Conservation (phyloP, 2,329 filamentous ascomycete genomes). For the Neurospora sp. region DNA sequence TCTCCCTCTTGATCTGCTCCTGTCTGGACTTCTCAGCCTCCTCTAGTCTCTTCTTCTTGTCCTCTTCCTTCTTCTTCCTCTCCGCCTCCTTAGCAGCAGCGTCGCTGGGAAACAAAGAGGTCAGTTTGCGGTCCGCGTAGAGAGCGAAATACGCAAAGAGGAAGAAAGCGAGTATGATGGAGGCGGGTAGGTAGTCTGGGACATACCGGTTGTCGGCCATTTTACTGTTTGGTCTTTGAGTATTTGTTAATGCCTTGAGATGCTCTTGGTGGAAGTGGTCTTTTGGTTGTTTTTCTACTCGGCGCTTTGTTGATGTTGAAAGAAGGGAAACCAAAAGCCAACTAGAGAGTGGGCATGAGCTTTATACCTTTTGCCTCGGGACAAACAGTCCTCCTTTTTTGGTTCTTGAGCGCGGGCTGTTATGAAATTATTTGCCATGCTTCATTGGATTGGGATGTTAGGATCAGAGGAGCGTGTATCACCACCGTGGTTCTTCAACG, state of each 20-base stretch:
- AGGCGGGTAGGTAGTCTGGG: background rate
- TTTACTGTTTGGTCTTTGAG: background rate
- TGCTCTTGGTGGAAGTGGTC: background rate
- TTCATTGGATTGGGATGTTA: background rate
- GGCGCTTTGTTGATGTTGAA: background rate
- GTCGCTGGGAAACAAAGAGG: background rate
- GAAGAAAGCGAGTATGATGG: fast-evolving
- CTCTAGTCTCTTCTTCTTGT: background rate
- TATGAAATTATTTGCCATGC: background rate
- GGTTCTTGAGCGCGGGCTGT: background rate
- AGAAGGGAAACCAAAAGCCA: background rate
- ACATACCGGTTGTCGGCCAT: background rate
- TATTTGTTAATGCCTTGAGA: background rate
- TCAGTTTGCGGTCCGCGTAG: background rate
- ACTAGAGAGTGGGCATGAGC: background rate
- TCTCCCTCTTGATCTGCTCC: background rate
- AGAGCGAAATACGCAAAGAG: background rate
- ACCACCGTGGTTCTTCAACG: fast-evolving
- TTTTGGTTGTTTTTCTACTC: no score
- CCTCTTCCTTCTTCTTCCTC: background rate
- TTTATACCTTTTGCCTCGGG: background rate
- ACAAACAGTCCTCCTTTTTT: background rate
- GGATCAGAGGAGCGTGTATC: background rate
- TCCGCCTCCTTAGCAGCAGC: background rate
- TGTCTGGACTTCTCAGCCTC: background rate